A percentile compares a stretch with the other conserved stretches of the same genome.
phyloP scores from a whole-genome alignment of 2,329 filamentous ascomycete genomes.

The Hirsutella rhossiliensis region DNA sequence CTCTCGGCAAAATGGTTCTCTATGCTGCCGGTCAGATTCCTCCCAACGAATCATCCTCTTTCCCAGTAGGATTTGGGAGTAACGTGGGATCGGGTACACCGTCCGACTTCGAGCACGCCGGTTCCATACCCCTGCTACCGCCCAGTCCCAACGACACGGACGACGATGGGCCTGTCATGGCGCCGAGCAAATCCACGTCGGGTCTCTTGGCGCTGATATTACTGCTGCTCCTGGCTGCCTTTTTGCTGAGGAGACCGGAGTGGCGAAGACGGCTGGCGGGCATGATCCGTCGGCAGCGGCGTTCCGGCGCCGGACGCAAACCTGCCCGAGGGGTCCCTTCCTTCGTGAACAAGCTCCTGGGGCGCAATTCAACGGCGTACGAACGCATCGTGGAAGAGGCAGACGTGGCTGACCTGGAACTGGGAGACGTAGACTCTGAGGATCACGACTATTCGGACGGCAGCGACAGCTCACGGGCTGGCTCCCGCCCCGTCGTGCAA shows the following conservation, averaged over 20 bases:
- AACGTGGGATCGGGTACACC: slow-evolving; percentile 58
- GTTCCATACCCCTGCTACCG: slow-evolving; percentile 32
- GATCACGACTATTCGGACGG: slow-evolving; percentile 54
- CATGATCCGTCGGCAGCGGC: slow-evolving; percentile 15
- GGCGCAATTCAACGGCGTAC: slow-evolving; percentile 46
- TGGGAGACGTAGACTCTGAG: slow-evolving; percentile 53
- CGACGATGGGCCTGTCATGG: slow-evolving; percentile 20
- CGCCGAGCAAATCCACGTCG: slow-evolving; percentile 44
- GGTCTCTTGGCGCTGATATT: slow-evolving; percentile 68
- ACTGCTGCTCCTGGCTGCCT: slow-evolving; percentile 55
- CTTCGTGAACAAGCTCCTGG: slow-evolving; percentile 54
- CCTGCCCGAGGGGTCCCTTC: slow-evolving; percentile 38
- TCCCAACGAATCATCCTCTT: slow-evolving; percentile 32
- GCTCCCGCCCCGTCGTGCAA: slow-evolving; percentile 52
- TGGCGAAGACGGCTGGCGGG: slow-evolving; percentile 35
- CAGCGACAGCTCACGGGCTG: slow-evolving; percentile 41
- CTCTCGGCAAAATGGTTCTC: slow-evolving; percentile 87
- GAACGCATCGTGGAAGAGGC: slow-evolving; percentile 81
- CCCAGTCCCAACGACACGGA: slow-evolving; percentile 29
- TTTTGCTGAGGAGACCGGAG: slow-evolving; percentile 70
- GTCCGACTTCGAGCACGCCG: slow-evolving; percentile 73
- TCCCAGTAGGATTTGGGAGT: slow-evolving; percentile 87
- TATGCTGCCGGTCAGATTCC: slow-evolving; percentile 86
- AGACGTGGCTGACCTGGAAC: slow-evolving; percentile 62
- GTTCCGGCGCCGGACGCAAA: slow-evolving; percentile 17